Evolutionary conservation across 2,329 filamentous ascomycete genomes (phyloP), one percentile per base, ranked within the genome.

Genomic region (Curvularia lunata): DNA sequence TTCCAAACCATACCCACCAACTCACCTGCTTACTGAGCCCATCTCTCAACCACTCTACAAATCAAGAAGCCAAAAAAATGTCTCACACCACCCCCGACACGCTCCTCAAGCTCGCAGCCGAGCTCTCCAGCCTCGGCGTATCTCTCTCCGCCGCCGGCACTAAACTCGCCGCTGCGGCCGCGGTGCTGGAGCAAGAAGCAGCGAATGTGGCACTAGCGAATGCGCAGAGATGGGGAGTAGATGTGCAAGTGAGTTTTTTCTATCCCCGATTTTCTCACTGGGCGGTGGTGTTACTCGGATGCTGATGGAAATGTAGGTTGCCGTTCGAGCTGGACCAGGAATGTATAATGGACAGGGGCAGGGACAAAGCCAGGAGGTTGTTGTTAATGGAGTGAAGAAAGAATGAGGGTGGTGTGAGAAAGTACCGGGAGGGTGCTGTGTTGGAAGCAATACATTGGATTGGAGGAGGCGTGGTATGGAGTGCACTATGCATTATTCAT

Each of bases 121-220:
- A 68, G 25, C 63, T 70, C 10, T 55, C 62, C 7, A 61, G 58
- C 16, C 54, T 68, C 12, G 52, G 60, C 27, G 43, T 46, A 5
- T 56, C 65, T 5, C 62, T 70, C 9, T 43, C 58, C 12, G 58
- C 54, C 6, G 57, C 61, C 7, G 60, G 63, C 40, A 56, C 49
- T 21, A 67, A 65, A 5, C 56, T 71, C 1, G 59, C 63, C 2
- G 37, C 52, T 4, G 61, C 62, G 18, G 69, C 66, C 12, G 48
- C 51, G 10, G 25, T 54, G 3, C 59, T 71, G 0, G 65, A 68
- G 42, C 59, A 68, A 52, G 66, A 70, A 62, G 65, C 66, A 2
- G 69, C 67, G 1, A 68, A 68, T 28, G 46, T 70, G 7, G 69
- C 69, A 1, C 54, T 65, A 12, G 65, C 65, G 13, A 61, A 63